Percentiles rank a stretch among this genome's conserved stretches.
These are phyloP conservation scores for Ceratocystis eucalypticola DNA, from an alignment of 2,329 filamentous ascomycete genomes.

Conservation along the genomic window DNA sequence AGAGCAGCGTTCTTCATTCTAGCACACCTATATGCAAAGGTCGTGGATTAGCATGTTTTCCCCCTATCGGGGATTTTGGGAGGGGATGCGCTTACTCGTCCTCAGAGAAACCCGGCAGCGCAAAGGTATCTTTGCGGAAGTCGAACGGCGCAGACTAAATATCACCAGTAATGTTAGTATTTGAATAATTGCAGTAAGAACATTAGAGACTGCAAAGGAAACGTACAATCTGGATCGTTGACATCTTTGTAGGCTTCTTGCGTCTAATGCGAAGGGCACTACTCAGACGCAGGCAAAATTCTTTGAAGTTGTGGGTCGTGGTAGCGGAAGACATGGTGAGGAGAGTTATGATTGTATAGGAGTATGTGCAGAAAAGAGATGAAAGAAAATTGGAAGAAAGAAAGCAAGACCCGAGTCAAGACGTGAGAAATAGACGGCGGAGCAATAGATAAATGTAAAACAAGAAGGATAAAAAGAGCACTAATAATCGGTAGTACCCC, in stretches of 20 bases:
- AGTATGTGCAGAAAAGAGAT: background rate
- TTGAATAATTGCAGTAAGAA: background rate
- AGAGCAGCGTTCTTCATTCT: constrained; percentile 17
- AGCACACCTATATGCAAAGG: background rate
- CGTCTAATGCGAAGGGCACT: constrained; percentile 30
- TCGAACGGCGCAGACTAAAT: constrained; percentile 45
- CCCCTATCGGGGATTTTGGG: background rate
- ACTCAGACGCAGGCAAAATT: constrained; percentile 33
- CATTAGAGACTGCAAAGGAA: background rate
- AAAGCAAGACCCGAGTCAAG: background rate
- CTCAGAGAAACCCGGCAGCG: constrained; percentile 41
- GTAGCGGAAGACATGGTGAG: constrained; percentile 15
- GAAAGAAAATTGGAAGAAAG: background rate
- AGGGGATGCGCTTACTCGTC: constrained; percentile 39
- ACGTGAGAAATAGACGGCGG: background rate
- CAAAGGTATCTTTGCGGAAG: constrained; percentile 40
- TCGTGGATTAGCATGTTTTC: background rate
- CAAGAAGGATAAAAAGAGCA: background rate
- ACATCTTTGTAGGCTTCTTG: constrained; percentile 30
- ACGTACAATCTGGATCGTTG: constrained; percentile 35
- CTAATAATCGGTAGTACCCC: background rate
- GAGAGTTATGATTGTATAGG: background rate
- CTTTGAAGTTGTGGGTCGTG: constrained; percentile 30
- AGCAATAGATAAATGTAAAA: background rate
- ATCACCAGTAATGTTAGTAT: background rate